Base-by-base conservation (phyloP, 2,329 filamentous ascomycete genomes). In the Aquanectria penicillioides region DNA sequence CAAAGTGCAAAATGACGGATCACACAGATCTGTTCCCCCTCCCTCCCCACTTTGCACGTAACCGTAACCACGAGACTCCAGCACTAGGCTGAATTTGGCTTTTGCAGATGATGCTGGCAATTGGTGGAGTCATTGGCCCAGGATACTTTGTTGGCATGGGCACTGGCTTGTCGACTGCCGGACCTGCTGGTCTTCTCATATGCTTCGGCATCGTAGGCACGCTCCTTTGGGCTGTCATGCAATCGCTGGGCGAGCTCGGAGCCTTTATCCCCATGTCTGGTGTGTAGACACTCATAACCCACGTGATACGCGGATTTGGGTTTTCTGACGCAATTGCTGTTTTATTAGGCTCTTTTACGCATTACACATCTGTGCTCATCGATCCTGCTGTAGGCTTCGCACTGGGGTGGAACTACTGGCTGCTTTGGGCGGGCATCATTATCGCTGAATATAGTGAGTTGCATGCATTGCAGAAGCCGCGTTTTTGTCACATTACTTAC, bases 61-160 rank as follows among this genome's bases (percentile, higher is more conserved):
- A n/a, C n/a, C n/a, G n/a, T n/a, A n/a, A n/a, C n/a, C n/a, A n/a
- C 29, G 15, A 5, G 29, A 15, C 29, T 15, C 29, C 29, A 33
- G 13, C 12, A 20, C 44, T 37, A 22, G 31, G 23, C 44, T 48
- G 17, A 48, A 13, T 25, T 6, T 12, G 22, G 44, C 26, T 23
- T 41, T n/a, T 40, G 10, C 31, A 59, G 57, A 59, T 59, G 51
- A 59, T 59, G 57, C 23, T 56, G 44, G 57, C 52, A n/a, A 59
- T 56, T 8, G 51, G 51, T 11, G 57, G 57, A 12, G 57, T 59
- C 10, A 59, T 59, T 28, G 57, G 57, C 10, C 57, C 57, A 8
- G 57, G 57, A 12, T 56, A 59, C 37, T 56, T 59, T 56, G 57
- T 59, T 3, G 57, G 51, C 31, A 59, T 59, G 57, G 57, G 51